Evolutionary conservation across 805 yeast species (phyloP).

Genomic region (Cyberlindnera galapagoensis): DNA sequence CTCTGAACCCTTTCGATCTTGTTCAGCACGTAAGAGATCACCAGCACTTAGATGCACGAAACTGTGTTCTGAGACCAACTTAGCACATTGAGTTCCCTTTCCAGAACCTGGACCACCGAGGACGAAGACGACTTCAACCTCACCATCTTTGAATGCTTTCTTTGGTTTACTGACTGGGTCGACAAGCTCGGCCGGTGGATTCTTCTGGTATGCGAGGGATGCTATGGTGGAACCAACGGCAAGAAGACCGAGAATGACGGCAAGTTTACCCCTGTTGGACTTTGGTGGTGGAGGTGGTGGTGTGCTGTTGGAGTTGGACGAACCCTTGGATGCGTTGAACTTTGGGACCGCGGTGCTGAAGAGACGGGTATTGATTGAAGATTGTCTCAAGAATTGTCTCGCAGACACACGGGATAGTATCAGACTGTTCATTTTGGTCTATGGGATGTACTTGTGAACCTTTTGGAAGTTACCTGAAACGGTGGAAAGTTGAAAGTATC

Average conservation of each 20-base stretch:
- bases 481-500: too few species aligned
- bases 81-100: conserved; percentile 93
- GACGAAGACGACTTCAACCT: conserved; percentile 79
- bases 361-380: too few species aligned
- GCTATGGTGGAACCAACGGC: conserved; percentile 45
- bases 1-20: conserved; percentile 70
- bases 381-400: too few species aligned
- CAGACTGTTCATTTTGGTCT: too few species aligned
- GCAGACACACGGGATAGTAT: too few species aligned
- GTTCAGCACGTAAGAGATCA: conserved; percentile 90
- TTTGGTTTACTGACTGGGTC: conserved; percentile 26
- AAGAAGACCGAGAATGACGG: conserved; percentile 34
- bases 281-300: conserved; percentile 3
- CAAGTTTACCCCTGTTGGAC: conserved; percentile 24
- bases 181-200: conserved; percentile 36
- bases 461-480: too few species aligned
- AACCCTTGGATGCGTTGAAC: too few species aligned
- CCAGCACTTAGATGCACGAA: conserved; percentile 96
- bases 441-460: too few species aligned
- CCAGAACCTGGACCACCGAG: conserved; percentile 98
- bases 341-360: too few species aligned
- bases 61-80: conserved; percentile 69
- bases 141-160: conserved; percentile 51
- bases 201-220: conserved; percentile 37
- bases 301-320: not conserved